Evolutionary conservation across 345 rosid species (phyloP), one percentile per base, ranked within the genome.

Genomic region (Linum trigynum): DNA sequence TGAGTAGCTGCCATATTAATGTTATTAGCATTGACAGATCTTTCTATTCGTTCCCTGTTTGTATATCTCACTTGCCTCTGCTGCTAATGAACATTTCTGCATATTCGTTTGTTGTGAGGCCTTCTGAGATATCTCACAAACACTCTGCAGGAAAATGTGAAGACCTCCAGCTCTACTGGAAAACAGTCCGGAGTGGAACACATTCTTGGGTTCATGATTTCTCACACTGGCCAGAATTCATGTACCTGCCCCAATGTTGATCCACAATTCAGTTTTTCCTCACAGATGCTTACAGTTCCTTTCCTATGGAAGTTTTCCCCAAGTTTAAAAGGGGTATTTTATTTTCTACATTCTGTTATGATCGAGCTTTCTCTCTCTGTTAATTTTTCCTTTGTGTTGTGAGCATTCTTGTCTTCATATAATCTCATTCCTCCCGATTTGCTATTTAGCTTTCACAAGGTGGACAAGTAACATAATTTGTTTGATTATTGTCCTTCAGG

Each of bases 281-380:
- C 87, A 40, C 97, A 86, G 75, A 92, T 94, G 74, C 85, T 94
- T 57, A 88, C 99, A 59, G 66, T 91, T 62, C 95, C 99, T 71
- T 82, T 90, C 74, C 71, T 91, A 70, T 94, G 97, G 97, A 68
- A 73, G 75, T 77, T 76, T 62, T 87, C 88, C 73, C 99, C 99
- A 2, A 76, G 69, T 73, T 76, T 91, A 63, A 94, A 89, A 76
- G 85, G 80, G 90, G 99, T 94, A 67, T 12, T 57, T 68, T 66
- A 65, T 73, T 40, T 23, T 23, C 32, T 63, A 56, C 40, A 39
- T 12, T 36, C 50, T 48, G 48, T 57, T 63, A 62, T 62, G 39
- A 57, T 41, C 36, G 41, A 42, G 45, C 15, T 55, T 51, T 15
- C 38, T 55, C 5, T 16, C 38, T 65, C 60, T 50, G 59, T 45